A percentile compares a stretch with the other conserved stretches of the same genome.
phyloP scores from a whole-genome alignment of 352 stramenopile species.

The Phytophthora foliorum region DNA sequence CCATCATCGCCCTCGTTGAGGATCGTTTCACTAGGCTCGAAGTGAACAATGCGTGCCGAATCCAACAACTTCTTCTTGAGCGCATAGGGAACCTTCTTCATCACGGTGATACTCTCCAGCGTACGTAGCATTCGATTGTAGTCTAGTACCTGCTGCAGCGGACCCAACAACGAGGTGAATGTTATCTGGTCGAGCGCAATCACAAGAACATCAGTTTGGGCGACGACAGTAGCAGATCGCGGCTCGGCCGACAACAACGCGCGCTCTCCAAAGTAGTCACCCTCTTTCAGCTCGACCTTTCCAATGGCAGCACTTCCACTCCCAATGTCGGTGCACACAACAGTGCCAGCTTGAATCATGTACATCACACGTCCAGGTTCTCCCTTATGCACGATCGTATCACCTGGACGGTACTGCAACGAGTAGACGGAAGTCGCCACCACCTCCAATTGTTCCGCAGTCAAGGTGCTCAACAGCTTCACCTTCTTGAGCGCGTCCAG shows the following conservation, averaged over 20 bases:
- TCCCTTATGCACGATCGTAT: constrained; percentile 84
- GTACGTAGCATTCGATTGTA: constrained; percentile 65
- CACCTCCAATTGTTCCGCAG: constrained; percentile 51
- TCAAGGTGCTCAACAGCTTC: constrained; percentile 50
- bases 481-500: constrained; percentile 58
- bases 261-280: constrained; percentile 94
- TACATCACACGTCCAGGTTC: constrained; percentile 81
- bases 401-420: constrained; percentile 58
- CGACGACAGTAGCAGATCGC: constrained; percentile 89
- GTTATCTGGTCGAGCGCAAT: constrained; percentile 91
- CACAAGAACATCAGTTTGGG: constrained; percentile 55
- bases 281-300: constrained; percentile 59
- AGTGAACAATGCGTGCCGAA: constrained; percentile 44
- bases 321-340: constrained; percentile 71
- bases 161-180: constrained; percentile 92
- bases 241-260: constrained; percentile 90
- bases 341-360: constrained; percentile 79
- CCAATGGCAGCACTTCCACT: constrained; percentile 37
- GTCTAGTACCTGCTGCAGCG: constrained; percentile 89
- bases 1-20: constrained; percentile 55
- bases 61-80: constrained; percentile 62
- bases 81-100: constrained; percentile 51
- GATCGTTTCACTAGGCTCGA: constrained; percentile 57
- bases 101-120: constrained; percentile 61
- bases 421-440: constrained; percentile 55